phyloP scores from a whole-genome alignment of 2,329 filamentous ascomycete species.

The Pseudogymnoascus destructans region DNA sequence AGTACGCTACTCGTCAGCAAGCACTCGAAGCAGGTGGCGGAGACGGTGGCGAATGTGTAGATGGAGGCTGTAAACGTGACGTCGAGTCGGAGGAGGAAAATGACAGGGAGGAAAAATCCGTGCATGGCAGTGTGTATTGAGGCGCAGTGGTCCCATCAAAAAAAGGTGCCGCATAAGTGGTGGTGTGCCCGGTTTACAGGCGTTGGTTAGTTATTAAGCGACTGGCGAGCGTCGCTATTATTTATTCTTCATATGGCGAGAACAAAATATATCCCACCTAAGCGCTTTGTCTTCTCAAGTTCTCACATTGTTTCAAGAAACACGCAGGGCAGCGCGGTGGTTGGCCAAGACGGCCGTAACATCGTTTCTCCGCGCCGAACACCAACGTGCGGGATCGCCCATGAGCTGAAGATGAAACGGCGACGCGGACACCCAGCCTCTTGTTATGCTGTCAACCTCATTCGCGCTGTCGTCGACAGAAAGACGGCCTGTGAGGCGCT shows the following conservation, averaged over 20 bases:
- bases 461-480: not conserved
- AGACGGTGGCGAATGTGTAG: conserved; percentile 31
- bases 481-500: not conserved
- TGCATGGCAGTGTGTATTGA: not conserved
- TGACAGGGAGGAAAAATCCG: not conserved
- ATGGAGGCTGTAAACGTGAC: conserved; percentile 25
- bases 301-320: conserved; percentile 6
- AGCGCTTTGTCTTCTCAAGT: not conserved
- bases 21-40: conserved; percentile 35
- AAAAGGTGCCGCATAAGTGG: not conserved
- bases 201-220: not conserved
- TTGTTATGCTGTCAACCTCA: not conserved
- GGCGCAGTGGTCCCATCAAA: not conserved
- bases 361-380: conserved; percentile 1
- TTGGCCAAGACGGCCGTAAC: not conserved
- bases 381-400: not conserved
- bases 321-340: not conserved
- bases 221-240: not conserved
- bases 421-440: not conserved
- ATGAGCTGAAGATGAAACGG: not conserved
- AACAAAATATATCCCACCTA: not conserved
- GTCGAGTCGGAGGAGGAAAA: conserved; percentile 4
- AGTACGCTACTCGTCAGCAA: conserved; percentile 49
- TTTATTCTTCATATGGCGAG: not conserved
- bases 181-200: not conserved